Percentiles rank a stretch among this genome's conserved stretches.
These are phyloP conservation scores for Kwoniella mangroviensis DNA, from an alignment of 768 basidiomycete genomes.

Conservation along the genomic window DNA sequence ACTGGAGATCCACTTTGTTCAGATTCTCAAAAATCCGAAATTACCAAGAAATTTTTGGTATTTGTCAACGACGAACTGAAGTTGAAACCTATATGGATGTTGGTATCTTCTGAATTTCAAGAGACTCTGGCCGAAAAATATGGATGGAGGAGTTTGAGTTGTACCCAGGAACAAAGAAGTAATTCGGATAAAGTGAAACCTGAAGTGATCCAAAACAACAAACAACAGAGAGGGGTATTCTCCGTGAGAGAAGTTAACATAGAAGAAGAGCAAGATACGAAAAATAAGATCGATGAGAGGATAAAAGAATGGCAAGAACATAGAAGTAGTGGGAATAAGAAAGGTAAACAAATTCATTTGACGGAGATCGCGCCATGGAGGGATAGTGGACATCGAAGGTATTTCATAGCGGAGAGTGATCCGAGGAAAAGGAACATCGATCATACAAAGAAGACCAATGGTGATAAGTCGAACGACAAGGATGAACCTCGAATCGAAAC, in stretches of 20 bases:
- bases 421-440: background rate
- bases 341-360: constrained; percentile 66
- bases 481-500: constrained; percentile 59
- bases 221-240: constrained; percentile 62
- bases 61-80: constrained; percentile 59
- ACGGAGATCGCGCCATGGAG: constrained; percentile 65
- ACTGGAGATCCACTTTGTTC: constrained; percentile 69
- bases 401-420: constrained; percentile 63
- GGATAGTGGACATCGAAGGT: constrained; percentile 65
- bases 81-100: constrained; percentile 67
- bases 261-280: constrained; percentile 58
- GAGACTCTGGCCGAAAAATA: constrained; percentile 62
- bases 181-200: constrained; percentile 63
- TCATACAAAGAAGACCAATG: background rate
- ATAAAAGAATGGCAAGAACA: constrained; percentile 65
- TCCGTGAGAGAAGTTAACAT: constrained; percentile 43
- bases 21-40: constrained; percentile 56
- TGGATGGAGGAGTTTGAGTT: constrained; percentile 67
- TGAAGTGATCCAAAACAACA: constrained; percentile 67
- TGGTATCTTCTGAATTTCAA: constrained; percentile 65
- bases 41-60: constrained; percentile 63
- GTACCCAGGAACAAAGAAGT: constrained; percentile 68
- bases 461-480: constrained; percentile 33
- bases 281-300: constrained; percentile 63
- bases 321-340: constrained; percentile 51